Conservation (phyloP, 2,329 filamentous ascomycete genomes). For the Aspergillaceae sp. region DNA sequence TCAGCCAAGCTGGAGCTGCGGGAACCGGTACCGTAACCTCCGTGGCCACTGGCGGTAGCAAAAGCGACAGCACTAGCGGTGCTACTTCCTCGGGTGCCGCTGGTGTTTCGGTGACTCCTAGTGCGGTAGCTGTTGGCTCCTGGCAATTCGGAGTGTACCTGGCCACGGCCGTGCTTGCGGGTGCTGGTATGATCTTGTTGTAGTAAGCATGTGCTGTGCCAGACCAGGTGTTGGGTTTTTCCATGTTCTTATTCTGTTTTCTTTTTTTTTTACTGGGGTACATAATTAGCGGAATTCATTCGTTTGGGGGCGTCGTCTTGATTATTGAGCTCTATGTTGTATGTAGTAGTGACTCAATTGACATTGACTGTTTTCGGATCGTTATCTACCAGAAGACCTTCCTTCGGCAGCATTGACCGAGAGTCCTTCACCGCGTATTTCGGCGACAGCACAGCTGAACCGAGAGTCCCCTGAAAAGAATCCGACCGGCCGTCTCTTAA, state of each 20-base stretch:
- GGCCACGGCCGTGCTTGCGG: constrained; percentile 35
- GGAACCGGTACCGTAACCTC: constrained; percentile 34
- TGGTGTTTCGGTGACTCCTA: constrained; percentile 18
- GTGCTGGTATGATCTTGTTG: constrained; percentile 41
- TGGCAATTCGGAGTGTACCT: constrained; percentile 38
- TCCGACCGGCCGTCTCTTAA: not conserved
- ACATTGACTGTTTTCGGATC: not conserved
- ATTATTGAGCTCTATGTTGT: not conserved
- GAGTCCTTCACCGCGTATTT: not conserved
- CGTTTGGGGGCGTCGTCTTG: not conserved
- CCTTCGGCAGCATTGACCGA: not conserved
- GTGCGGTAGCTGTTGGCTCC: constrained; percentile 31
- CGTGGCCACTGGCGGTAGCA: constrained; percentile 21
- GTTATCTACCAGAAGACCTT: not conserved
- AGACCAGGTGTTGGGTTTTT: too few species aligned
- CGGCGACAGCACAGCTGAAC: not conserved
- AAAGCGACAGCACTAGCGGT: constrained; percentile 6
- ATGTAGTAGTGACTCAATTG: not conserved
- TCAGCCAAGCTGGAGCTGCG: constrained; percentile 22
- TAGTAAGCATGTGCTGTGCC: constrained; percentile 17
- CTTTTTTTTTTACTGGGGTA: too few species aligned
- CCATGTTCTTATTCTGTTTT: too few species aligned
- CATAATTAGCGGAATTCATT: not conserved
- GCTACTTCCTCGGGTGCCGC: constrained; percentile 27
- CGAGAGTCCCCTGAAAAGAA: not conserved